Evolutionary conservation across 805 yeast species (phyloP).

Genomic region (Saturnispora mendoncae): DNA sequence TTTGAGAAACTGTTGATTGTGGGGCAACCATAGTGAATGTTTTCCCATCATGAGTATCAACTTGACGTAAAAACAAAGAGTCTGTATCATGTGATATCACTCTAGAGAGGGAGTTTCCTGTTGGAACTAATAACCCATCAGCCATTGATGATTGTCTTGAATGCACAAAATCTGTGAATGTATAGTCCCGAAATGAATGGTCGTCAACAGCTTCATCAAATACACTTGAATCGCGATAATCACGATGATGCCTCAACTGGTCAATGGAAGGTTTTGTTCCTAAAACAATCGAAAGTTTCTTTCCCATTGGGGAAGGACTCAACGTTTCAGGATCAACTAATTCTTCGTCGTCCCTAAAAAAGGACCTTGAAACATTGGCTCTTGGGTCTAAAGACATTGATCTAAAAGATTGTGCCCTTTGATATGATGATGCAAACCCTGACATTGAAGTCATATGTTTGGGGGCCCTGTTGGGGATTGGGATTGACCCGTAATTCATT

Average conservation of each 20-base stretch:
- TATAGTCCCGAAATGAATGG: conserved; percentile 31
- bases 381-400: conserved; percentile 44
- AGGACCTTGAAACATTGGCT: conserved; percentile 55
- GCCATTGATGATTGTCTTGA: conserved; percentile 18
- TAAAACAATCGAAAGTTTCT: conserved; percentile 50
- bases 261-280: conserved; percentile 15
- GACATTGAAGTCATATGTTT: conserved; percentile 29
- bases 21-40: conserved; percentile 67
- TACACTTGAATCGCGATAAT: conserved; percentile 10
- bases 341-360: conserved; percentile 55
- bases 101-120: conserved; percentile 14
- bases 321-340: conserved; percentile 58
- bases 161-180: conserved; percentile 23
- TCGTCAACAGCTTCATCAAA: conserved; percentile 35
- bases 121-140: conserved; percentile 8
- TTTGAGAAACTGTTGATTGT: conserved; percentile 69
- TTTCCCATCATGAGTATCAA: conserved; percentile 65
- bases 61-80: conserved; percentile 32
- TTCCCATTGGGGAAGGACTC: conserved; percentile 58
- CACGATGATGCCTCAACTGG: background rate
- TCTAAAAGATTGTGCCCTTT: conserved; percentile 66
- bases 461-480: conserved; percentile 19
- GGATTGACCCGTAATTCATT: conserved; percentile 16
- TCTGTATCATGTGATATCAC: conserved; percentile 23
- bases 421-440: conserved; percentile 70